Evolutionary conservation across 208 protist species (phyloP), one percentile per base, ranked within the genome.

Genomic region (Acanthamoeba sp.): DNA sequence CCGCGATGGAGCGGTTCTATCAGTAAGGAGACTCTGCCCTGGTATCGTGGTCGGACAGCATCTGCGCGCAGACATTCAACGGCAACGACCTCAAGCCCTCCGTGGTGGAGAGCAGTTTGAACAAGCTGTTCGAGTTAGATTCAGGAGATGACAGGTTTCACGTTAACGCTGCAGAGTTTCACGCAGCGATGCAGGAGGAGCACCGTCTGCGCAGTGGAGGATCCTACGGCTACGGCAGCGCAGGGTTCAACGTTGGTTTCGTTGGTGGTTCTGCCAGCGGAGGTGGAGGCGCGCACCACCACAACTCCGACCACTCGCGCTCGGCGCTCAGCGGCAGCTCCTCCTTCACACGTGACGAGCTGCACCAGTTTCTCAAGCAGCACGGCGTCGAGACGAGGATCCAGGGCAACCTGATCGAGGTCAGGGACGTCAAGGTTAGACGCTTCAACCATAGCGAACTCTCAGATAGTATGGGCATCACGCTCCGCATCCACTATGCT

Each of bases 31-130:
- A 69, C 59, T 32, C 59, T 69, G 59, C 59, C 59, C 59, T 69
- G 59, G 59, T 69, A 6, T 69, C 59, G 24, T 69, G 59, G 59
- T 69, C 59, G 59, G 59, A 69, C 59, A 22, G n/a, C 59, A 32
- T 69, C n/a, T 22, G 59, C 16, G 24, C 16, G 59, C 59, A 69
- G 59, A 69, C 59, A 27, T 69, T 69, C 59, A 22, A 69, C n/a
- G 59, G 59, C 59, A 69, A 69, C 6, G 59, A 69, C 59, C 59
- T 69, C 59, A 69, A 69, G 16, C 59, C 59, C 59, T 69, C 59
- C 59, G 59, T 29, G 24, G n/a, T 69, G 14, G 5, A 22, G 24
- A 69, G 22, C 16, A 22, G n/a, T 6, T 22, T 69, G n/a, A 69
- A 69, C 22, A 69, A 69, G 59, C 59, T 69, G 59, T 69, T 69